phyloP scores from a whole-genome alignment of 495 filamentous ascomycete species.

The Articulospora tetracladia region DNA sequence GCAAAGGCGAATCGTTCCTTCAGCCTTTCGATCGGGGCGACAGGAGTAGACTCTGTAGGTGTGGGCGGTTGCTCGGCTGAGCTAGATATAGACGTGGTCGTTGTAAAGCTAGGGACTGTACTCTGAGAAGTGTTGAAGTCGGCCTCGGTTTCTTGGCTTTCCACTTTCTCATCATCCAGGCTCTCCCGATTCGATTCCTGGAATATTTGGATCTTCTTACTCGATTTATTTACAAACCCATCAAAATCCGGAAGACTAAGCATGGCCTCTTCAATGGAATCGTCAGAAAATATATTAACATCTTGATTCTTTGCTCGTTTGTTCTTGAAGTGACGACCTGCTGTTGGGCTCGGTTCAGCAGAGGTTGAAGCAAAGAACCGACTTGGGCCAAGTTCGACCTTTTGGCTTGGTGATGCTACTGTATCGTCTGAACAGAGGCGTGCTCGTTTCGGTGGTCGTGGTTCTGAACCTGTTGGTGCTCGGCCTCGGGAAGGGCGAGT shows the following conservation, averaged over 20 bases:
- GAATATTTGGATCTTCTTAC: conserved; percentile 15
- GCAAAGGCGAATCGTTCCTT: conserved; percentile 21
- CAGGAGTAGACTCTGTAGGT: conserved; percentile 4
- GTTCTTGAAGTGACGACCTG: conserved; percentile 37
- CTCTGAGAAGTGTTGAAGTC: conserved; percentile 8
- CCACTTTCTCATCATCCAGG: neutral
- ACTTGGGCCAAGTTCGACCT: conserved; percentile 42
- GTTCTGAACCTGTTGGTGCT: conserved; percentile 35
- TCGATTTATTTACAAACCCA: conserved; percentile 5
- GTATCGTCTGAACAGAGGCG: conserved; percentile 46
- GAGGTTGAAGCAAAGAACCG: conserved; percentile 49
- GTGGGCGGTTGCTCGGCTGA: conserved; percentile 20
- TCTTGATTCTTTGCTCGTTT: conserved; percentile 46
- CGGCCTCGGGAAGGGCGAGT: conserved; percentile 15
- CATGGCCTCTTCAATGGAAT: conserved; percentile 54
- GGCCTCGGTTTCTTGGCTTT: neutral
- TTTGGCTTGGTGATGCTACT: conserved; percentile 24
- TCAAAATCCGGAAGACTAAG: conserved; percentile 19
- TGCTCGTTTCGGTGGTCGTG: conserved; percentile 56
- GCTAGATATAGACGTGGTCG: conserved; percentile 12
- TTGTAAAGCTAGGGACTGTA: conserved; percentile 11
- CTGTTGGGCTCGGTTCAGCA: conserved; percentile 46
- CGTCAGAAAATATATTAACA: conserved; percentile 64
- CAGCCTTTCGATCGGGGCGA: neutral
- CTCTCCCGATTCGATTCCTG: neutral